Evolutionary conservation across 208 protist genomes (phyloP).

Genomic region (Trypanosoma mega): DNA sequence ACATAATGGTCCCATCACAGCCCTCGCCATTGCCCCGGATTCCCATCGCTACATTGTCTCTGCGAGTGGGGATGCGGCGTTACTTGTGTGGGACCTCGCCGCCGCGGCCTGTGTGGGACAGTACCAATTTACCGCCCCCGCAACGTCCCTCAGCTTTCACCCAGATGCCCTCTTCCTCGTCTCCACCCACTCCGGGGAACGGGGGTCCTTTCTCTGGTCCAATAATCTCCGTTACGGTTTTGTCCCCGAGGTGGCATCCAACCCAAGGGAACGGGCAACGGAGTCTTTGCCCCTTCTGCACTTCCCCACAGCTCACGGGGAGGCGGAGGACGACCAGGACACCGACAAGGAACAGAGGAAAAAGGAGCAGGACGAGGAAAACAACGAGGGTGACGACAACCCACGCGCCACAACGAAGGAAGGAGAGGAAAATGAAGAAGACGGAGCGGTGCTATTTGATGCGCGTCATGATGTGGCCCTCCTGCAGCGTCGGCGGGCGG

Average conservation of each 20-base stretch:
- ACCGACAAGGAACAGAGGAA: slow-evolving; percentile 11
- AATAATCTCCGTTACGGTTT: slow-evolving; percentile 91
- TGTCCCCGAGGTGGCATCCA: slow-evolving; percentile 71
- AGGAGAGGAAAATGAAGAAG: slow-evolving; percentile 1
- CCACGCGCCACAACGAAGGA: slow-evolving; percentile 3
- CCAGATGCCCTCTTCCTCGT: slow-evolving; percentile 84
- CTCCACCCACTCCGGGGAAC: slow-evolving; percentile 82
- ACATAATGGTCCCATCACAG: slow-evolving; percentile 80
- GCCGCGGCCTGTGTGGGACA: slow-evolving; percentile 81
- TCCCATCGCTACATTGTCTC: slow-evolving; percentile 72
- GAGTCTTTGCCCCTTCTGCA: slow-evolving; percentile 66
- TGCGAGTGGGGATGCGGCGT: slow-evolving; percentile 60
- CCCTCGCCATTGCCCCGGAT: slow-evolving; percentile 73
- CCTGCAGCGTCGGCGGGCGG: slow-evolving; percentile 34
- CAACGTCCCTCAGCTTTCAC: slow-evolving; percentile 80
- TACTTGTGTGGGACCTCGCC: slow-evolving; percentile 86
- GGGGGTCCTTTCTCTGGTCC: slow-evolving; percentile 81
- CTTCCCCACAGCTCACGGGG: slow-evolving; percentile 76
- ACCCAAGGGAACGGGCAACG: slow-evolving; percentile 36
- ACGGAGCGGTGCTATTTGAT: slow-evolving; percentile 69
- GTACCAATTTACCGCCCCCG: slow-evolving; percentile 73
- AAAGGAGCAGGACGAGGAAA: slow-evolving; percentile 13
- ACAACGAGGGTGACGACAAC: not conserved
- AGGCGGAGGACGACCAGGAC: slow-evolving; percentile 38
- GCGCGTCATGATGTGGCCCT: slow-evolving; percentile 58